Evolutionary conservation across 1,284 basidiomycete species (phyloP), one percentile per base, ranked within the genome.

Genomic region (Cutaneotrichosporon sp.): DNA sequence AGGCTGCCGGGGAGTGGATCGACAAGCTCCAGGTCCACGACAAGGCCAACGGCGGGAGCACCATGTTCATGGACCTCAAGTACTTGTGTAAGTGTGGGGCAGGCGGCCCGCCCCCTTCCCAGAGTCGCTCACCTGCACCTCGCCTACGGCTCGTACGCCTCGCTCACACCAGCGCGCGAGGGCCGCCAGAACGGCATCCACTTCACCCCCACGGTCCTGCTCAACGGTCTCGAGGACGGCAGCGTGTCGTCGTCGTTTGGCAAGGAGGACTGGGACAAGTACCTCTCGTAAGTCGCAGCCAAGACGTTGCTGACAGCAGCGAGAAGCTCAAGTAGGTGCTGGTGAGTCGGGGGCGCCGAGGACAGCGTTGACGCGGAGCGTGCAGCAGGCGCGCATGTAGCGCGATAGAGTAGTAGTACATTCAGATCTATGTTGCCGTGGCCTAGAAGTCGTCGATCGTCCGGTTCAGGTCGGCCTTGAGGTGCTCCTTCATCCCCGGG

Each of bases 111-210:
- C n/a, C n/a, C n/a, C n/a, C n/a, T n/a, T n/a, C n/a, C n/a, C n/a
- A n/a, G n/a, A n/a, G n/a, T n/a, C n/a, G n/a, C n/a, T n/a, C n/a
- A n/a, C n/a, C n/a, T n/a, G n/a, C n/a, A n/a, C 36, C 36, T 38
- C 11, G 5, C 16, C 16, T 38, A 6, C 6, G 36, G 11, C 14
- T n/a, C 36, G 4, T 6, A 18, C 31, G 9, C n/a, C 1, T 8
- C 52, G 36, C 56, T 58, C 7, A 58, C 36, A 2, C 47, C 69
- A 79, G 76, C 93, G 81, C 95, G 95, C 80, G 88, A 90, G 74
- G 87, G 91, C 7, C 84, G 94, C 65, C 94, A 97, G 82, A 97
- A 97, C 68, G 84, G 90, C 6, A 87, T 97, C 56, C 94, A 97
- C 70, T 91, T 95, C 55, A 95, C 92, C 33, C 93, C 94, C 2